Percentiles rank a stretch among this genome's conserved stretches.
phyloP scores from a whole-genome alignment of 2,329 filamentous ascomycete species.

The Dactylonectria estremocensis region DNA sequence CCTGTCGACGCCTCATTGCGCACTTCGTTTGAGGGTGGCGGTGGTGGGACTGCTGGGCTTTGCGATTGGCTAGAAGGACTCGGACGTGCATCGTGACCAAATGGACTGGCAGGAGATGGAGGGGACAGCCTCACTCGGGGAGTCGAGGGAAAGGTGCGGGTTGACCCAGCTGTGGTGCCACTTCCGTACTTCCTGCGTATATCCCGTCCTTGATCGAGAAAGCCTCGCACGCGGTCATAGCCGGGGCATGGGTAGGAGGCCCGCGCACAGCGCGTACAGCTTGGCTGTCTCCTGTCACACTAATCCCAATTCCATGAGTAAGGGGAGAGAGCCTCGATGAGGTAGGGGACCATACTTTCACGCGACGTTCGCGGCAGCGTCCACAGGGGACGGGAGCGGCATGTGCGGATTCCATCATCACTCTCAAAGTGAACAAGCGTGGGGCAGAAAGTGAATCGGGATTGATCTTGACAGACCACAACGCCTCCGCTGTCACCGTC shows the following conservation, averaged over 20 bases:
- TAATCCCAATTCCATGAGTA: slow-evolving; percentile 1
- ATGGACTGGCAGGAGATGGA: too few relatives aligned
- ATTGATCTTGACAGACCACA: too few relatives aligned
- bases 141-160: too few relatives aligned
- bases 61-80: neutral
- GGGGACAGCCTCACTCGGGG: too few relatives aligned
- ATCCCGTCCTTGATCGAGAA: slow-evolving; percentile 9
- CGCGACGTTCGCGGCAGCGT: slow-evolving; percentile 11
- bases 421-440: neutral
- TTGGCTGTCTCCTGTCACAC: slow-evolving; percentile 16
- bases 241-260: slow-evolving; percentile 10
- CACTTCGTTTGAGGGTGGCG: neutral
- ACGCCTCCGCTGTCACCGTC: too few relatives aligned
- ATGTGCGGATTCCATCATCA: slow-evolving; percentile 3
- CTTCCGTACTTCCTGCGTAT: slow-evolving; percentile 4
- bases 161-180: neutral
- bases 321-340: neutral
- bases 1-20: neutral
- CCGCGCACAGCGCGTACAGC: slow-evolving; percentile 8
- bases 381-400: slow-evolving; percentile 13
- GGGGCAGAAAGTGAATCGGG: too few relatives aligned
- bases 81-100: too few relatives aligned
- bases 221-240: slow-evolving; percentile 6
- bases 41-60: slow-evolving; percentile 6
- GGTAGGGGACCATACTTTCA: slow-evolving; percentile 12